Percentiles rank a stretch among this genome's conserved stretches.
These are phyloP conservation scores for Sarocladiaceae sp. DNA, from an alignment of 2,329 filamentous ascomycete species.

Conservation along the genomic window DNA sequence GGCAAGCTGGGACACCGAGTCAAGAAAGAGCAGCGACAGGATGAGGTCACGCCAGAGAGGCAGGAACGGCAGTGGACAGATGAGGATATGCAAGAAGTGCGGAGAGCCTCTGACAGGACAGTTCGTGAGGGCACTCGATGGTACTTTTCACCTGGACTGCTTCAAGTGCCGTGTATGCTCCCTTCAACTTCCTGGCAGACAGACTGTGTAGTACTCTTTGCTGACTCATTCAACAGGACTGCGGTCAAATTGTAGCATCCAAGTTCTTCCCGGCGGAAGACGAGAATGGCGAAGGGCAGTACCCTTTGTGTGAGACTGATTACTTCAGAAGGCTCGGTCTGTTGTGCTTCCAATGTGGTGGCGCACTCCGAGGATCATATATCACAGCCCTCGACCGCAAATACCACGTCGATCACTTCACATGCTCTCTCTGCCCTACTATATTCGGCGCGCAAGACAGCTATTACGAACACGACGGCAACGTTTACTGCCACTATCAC, in stretches of 20 bases:
- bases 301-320: slow-evolving; percentile 94
- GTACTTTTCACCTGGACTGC: slow-evolving; percentile 94
- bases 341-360: slow-evolving; percentile 85
- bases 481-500: slow-evolving; percentile 97
- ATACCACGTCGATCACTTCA: slow-evolving; percentile 99
- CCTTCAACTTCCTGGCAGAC: slow-evolving; percentile 2
- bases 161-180: slow-evolving; percentile 84
- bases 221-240: slow-evolving; percentile 58
- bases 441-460: slow-evolving; percentile 98
- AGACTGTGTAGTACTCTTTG: background rate
- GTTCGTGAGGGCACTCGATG: slow-evolving; percentile 88
- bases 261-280: slow-evolving; percentile 98
- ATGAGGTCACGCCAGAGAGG: slow-evolving; percentile 50
- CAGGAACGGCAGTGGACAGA: slow-evolving; percentile 41
- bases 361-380: slow-evolving; percentile 90
- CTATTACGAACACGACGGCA: slow-evolving; percentile 96
- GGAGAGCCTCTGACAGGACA: slow-evolving; percentile 83
- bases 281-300: slow-evolving; percentile 77
- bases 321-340: slow-evolving; percentile 91
- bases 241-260: slow-evolving; percentile 91
- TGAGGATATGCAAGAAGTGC: slow-evolving; percentile 78
- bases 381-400: slow-evolving; percentile 97
- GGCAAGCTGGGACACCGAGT: slow-evolving; percentile 34
- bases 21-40: slow-evolving; percentile 49
- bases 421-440: slow-evolving; percentile 91